A percentile compares a stretch with the other conserved stretches of the same genome.
Evolutionary conservation across 805 yeast species (phyloP).

Genomic region (Torulaspora franciscae): DNA sequence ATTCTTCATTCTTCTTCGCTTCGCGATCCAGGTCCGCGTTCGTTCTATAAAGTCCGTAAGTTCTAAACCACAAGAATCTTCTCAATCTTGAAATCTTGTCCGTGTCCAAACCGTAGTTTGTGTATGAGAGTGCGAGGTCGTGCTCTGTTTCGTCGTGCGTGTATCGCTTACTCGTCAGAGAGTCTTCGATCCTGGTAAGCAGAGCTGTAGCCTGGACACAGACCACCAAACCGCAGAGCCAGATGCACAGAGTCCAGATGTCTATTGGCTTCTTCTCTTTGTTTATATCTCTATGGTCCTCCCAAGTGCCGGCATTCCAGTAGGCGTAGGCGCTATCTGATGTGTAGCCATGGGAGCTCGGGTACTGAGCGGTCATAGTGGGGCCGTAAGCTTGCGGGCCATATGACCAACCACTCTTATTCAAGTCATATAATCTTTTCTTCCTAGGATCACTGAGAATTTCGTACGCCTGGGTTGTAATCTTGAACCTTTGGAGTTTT

Average conservation of each 20-base stretch:
- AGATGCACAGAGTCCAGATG: constrained; percentile 39
- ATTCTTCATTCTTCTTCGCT: constrained; percentile 62
- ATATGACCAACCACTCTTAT: constrained; percentile 44
- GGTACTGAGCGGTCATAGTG: constrained; percentile 8
- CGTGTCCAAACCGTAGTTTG: constrained; percentile 50
- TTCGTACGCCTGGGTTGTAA: constrained; percentile 55
- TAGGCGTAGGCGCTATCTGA: constrained; percentile 37
- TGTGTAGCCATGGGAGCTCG: constrained; percentile 31
- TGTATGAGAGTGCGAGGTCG: constrained; percentile 41
- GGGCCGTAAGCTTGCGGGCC: constrained; percentile 30
- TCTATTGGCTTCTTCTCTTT: constrained; percentile 43
- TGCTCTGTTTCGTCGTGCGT: constrained; percentile 40
- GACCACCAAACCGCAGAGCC: constrained; percentile 37
- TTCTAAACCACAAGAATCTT: constrained; percentile 55
- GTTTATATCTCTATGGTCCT: constrained; percentile 45
- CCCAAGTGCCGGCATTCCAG: constrained; percentile 64
- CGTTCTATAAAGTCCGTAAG: constrained; percentile 34
- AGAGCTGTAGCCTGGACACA: constrained; percentile 42
- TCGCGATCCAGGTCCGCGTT: constrained; percentile 35
- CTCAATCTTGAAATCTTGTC: constrained; percentile 48
- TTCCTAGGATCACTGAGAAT: constrained; percentile 44
- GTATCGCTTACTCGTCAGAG: constrained; percentile 30
- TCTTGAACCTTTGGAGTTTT: constrained; percentile 46
- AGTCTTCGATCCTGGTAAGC: constrained; percentile 38
- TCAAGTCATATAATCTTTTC: constrained; percentile 44